Evolutionary conservation across 805 yeast species (phyloP), one percentile per base, ranked within the genome.

Genomic region (Pichia cephalocereana): DNA sequence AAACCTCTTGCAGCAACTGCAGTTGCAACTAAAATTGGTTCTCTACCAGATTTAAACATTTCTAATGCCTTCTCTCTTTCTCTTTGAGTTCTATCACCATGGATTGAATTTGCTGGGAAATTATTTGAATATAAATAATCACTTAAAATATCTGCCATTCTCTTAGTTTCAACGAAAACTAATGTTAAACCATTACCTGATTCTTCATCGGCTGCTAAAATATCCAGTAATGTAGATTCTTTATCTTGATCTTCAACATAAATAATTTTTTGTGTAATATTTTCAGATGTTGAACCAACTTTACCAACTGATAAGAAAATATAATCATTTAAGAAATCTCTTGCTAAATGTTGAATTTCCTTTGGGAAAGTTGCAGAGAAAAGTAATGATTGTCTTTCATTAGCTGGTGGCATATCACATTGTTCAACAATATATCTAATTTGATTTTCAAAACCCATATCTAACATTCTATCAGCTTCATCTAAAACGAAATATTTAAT

Each of bases 361-460:
- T 82, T 80, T 58, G 99, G 99, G 95, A 93, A 93, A 55, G 99
- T 93, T 60, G 99, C 99, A 38, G 96, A 87, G 74, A 93, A 93
- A 96, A 93, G 87, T 63, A 93, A 80, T 38, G 99, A 93, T 75
- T 93, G 99, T 75, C 99, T 85, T 61, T 84, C 77, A 52, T 78
- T 74, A 49, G 86, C 95, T 56, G 75, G 82, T 54, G 99, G 97
- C 99, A 93, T 93, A 69, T 89, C 98, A 76, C 95, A 90, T 57
- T 86, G 95, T 71, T 91, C 95, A 54, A 93, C 99, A 64, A 93
- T 91, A 69, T 89, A 86, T 80, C 99, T 87, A 67, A 93, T 93
- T 78, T 93, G 99, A 57, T 97, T 97, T 76, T 93, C 99, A 75
- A 93, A 93, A 79, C 99, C 99, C 98, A 93, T 93, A 81, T 93